Evolutionary conservation across 805 yeast species (phyloP), one percentile per base, ranked within the genome.

Genomic region (Hanseniaspora taiwanica): DNA sequence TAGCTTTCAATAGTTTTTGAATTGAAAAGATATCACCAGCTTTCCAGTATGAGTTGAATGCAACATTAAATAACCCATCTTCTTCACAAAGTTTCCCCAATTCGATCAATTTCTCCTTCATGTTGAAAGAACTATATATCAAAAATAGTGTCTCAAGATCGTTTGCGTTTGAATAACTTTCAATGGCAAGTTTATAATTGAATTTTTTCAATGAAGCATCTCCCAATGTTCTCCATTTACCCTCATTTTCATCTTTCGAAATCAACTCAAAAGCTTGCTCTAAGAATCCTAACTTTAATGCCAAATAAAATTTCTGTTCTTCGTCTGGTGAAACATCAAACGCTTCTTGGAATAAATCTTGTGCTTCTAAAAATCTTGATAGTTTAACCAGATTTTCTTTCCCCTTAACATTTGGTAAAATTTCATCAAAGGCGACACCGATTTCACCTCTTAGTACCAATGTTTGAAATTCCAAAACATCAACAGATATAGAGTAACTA

Each of bases 381-480:
- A 91, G 76, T 55, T 85, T 85, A 49, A 77, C 68, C 51, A 76
- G 64, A 50, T 83, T 85, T 32, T 74, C 70, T 47, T 72, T 74
- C 24, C 52, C 55, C 46, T 77, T 80, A 46, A 78, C 71, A 39
- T 68, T 73, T 18, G 81, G 74, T 44, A 79, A 60, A 38, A 68
- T 65, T 23, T 69, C 58, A 48, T 71, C 72, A 43, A 74, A 78
- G 6, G 93, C 85, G 48, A 76, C 81, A 47, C 86, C 95, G 50
- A 87, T 64, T 56, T 93, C 97, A 38, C 96, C 96, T 58, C 98
- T 79, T 62, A 89, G 70, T 3, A 89, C 95, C 42, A 87, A 75
- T 1, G 99, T 91, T 68, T 91, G 97, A 65, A 86, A 87, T 65
- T 89, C 97, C 48, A 91, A 71, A 3, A 91, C 94, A 8, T 86